These are phyloP conservation scores for Lactarius trivialis DNA, from an alignment of 768 basidiomycete species.

Conservation along the genomic window DNA sequence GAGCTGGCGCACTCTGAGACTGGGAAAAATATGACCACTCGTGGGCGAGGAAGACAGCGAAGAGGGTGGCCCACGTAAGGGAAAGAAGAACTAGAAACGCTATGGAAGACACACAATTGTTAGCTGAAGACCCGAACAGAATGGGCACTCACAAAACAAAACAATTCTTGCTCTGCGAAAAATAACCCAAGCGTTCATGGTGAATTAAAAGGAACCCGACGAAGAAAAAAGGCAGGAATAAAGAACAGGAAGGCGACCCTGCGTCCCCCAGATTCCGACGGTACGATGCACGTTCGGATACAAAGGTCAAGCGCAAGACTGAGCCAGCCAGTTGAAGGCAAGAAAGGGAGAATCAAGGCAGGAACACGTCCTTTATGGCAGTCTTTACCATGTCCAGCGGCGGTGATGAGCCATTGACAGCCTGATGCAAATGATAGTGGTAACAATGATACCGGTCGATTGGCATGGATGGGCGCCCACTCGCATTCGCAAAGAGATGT, in stretches of 20 bases:
- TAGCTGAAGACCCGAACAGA: neutral
- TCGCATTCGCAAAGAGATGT: neutral
- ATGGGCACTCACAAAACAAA: conserved; percentile 11
- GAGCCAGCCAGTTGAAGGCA: conserved; percentile 19
- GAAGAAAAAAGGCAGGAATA: neutral
- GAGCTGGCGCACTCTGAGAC: conserved; percentile 12
- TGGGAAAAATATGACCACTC: conserved; percentile 5
- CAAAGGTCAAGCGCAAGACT: conserved; percentile 2
- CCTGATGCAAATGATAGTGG: neutral
- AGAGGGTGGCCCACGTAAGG: conserved; percentile 10
- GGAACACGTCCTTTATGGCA: neutral
- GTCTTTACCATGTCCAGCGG: neutral
- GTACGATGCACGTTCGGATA: conserved; percentile 1
- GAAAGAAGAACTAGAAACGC: conserved; percentile 7
- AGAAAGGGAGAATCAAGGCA: neutral
- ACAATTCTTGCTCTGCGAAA: conserved; percentile 20
- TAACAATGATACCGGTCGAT: neutral
- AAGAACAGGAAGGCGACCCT: neutral
- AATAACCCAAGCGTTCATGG: conserved; percentile 18
- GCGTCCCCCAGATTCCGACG: conserved; percentile 3
- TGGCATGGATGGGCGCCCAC: neutral
- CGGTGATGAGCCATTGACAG: neutral
- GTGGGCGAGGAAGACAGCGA: conserved; percentile 1
- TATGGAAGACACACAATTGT: neutral
- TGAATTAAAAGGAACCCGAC: neutral